A percentile compares a stretch with the other conserved stretches of the same genome.
phyloP scores from a whole-genome alignment of 2,329 filamentous ascomycete species.

The Alternaria infectoria region DNA sequence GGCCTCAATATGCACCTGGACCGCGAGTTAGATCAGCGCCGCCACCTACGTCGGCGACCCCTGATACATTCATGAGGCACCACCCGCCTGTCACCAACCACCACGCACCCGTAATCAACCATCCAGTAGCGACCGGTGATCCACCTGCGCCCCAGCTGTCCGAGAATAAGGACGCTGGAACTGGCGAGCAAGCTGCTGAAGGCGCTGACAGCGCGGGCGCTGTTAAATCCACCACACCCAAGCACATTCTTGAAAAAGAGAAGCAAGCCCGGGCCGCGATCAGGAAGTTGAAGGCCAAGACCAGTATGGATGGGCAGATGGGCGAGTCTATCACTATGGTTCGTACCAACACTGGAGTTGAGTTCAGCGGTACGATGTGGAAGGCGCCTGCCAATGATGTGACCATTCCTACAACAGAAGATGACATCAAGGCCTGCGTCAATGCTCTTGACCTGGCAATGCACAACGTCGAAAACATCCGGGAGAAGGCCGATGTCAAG shows the following conservation, averaged over 20 bases:
- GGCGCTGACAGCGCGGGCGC: not conserved
- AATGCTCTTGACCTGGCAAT: slow-evolving; percentile 4
- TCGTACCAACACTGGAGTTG: not conserved
- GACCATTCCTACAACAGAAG: slow-evolving; percentile 1
- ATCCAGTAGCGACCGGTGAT: not conserved
- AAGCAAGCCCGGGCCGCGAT: not conserved
- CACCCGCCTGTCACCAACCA: not conserved
- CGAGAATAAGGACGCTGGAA: not conserved
- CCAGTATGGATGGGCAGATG: not conserved
- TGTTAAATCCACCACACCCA: not conserved
- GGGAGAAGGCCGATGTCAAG: not conserved
- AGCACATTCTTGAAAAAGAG: not conserved
- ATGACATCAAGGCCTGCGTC: not conserved
- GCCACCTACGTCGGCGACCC: rapidly evolving
- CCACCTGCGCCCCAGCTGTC: not conserved
- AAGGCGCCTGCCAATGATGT: not conserved
- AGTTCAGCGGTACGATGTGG: not conserved
- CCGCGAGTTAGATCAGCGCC: not conserved
- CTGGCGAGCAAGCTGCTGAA: too few species aligned
- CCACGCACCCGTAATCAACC: not conserved
- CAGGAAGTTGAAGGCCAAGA: not conserved
- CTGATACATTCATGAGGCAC: rapidly evolving
- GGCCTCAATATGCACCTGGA: not conserved
- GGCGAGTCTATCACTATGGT: not conserved
- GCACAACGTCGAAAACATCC: slow-evolving; percentile 4